phyloP scores from a whole-genome alignment of 768 basidiomycete genomes.

The Sarcodon aspratus region DNA sequence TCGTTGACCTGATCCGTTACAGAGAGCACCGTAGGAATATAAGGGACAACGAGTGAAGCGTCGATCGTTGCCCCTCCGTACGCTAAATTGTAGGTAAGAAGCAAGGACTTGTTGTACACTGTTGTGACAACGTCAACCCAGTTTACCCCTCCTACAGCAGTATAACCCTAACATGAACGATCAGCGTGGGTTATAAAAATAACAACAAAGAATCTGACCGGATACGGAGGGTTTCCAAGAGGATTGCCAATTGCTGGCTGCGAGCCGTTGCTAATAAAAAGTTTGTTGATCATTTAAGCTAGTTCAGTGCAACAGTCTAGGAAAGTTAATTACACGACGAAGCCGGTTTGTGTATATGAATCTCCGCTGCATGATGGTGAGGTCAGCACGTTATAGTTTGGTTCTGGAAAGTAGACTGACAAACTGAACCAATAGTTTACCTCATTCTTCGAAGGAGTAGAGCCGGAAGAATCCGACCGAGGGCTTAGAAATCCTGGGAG shows the following conservation, averaged over 20 bases:
- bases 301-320: no score
- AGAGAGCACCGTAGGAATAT: slow-evolving; percentile 36
- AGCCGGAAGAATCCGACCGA: neutral
- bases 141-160: slow-evolving; percentile 43
- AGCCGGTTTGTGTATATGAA: slow-evolving; percentile 49
- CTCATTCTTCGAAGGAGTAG: slow-evolving; percentile 8
- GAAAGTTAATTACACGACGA: slow-evolving; percentile 12
- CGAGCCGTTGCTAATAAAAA: slow-evolving; percentile 15
- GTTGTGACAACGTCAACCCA: slow-evolving; percentile 48
- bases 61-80: slow-evolving; percentile 61
- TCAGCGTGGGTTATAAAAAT: neutral
- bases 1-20: slow-evolving; percentile 52
- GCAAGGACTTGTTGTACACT: slow-evolving; percentile 37
- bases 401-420: slow-evolving; percentile 17
- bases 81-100: slow-evolving; percentile 57
- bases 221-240: slow-evolving; percentile 43
- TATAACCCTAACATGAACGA: slow-evolving; percentile 23
- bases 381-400: neutral
- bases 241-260: slow-evolving; percentile 35
- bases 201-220: slow-evolving; percentile 13
- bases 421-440: slow-evolving; percentile 50
- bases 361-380: slow-evolving; percentile 30
- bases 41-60: slow-evolving; percentile 42
- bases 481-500: slow-evolving; percentile 12
- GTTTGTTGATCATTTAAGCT: no score